Base-by-base conservation (phyloP, 1,284 basidiomycete genomes). In the Trichosporon faecale region DNA sequence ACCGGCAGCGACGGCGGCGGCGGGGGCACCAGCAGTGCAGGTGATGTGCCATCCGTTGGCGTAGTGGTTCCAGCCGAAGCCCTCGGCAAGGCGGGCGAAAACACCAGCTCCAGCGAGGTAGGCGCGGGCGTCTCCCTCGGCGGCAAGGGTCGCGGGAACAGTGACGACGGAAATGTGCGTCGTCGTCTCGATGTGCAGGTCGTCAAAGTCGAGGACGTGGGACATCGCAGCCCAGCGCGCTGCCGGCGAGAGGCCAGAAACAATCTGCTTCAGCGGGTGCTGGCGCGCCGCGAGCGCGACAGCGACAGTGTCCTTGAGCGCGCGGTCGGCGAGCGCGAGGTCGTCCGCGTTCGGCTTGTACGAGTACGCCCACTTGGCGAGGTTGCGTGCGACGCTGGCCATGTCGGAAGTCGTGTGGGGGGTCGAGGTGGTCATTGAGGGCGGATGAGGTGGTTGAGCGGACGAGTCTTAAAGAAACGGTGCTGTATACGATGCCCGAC, bases 101-200 rank as follows among this genome's bases (percentile, higher is more conserved):
- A 64, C 63, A 2, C 67, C 67, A 1, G 67, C 67, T 8, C 67
- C 67, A 4, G 67, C 67, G 25, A 68, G 67, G 63, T 68, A 68
- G 1, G 67, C 67, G 67, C 63, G 63, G 12, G 67, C 67, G 52
- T 68, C 67, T 23, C 67, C 67, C 49, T 64, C 61, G 16, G 67
- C 67, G 6, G 67, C 67, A 1, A 68, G 63, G 2, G 63, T 63
- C 3, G 67, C 67, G 1, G 67, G 67, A 8, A 68, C 67, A 8
- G 64, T 68, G 7, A 68, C 67, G 35, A 68, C 67, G 18, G 33
- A 44, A 12, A 68, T 68, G 64, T 68, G 67, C 35, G 67, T 68
- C 25, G 67, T 68, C 46, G 67, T 68, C 63, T 68, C 67, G 16
- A 65, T 68, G 67, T 68, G 67, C 63, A 68, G 67, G 67, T 68